Base-by-base conservation (phyloP, 1,284 basidiomycete genomes). In the Ganoderma lingzhi region DNA sequence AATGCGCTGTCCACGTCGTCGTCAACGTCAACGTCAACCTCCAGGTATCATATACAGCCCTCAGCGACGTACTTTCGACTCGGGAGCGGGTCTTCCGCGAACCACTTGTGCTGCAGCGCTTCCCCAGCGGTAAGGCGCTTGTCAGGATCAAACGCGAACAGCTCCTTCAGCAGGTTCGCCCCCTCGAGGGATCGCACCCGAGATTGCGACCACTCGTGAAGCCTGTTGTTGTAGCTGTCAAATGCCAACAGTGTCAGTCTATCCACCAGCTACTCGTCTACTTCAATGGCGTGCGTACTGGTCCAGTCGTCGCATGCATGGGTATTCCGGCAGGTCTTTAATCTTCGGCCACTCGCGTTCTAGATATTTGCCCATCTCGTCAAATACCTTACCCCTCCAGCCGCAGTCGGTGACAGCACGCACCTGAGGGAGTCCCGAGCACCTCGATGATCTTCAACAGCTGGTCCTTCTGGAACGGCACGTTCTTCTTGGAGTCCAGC, bases 401-500 rank as follows among this genome's bases (percentile, higher is more conserved):
- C 28, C 3, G 10, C 58, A 28, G 19, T 23, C n/a, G 35, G n/a
- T 9, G 6, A 9, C 59, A 41, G 6, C 3, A 60, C 64, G 30
- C 35, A 72, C 70, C 68, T 14, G 62, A 70, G 10, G 97, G 95
- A 0, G 93, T 95, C 1, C 98, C 98, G 14, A 99, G 82, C 0
- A 99, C 92, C 73, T 99, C 98, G 70, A 98, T 93, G 55, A 99
- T 98, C 82, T 96, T 96, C 42, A 94, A 84, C 72, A 99, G 86
- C 77, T 99, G 98, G 80, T 99, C 97, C 66, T 92, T 87, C 80
- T 98, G 97, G 78, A 98, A 98, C 0, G 96, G 97, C 0, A 98
- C 91, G 72, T 93, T 95, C 85, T 97, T 97, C 82, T 94, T 94
- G 23, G 89, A 90, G 78, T 98, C 96, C 69, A 98, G 83, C 80